phyloP scores from a whole-genome alignment of 108 stramenopile species.

The Pseudonitzschia pungens region DNA sequence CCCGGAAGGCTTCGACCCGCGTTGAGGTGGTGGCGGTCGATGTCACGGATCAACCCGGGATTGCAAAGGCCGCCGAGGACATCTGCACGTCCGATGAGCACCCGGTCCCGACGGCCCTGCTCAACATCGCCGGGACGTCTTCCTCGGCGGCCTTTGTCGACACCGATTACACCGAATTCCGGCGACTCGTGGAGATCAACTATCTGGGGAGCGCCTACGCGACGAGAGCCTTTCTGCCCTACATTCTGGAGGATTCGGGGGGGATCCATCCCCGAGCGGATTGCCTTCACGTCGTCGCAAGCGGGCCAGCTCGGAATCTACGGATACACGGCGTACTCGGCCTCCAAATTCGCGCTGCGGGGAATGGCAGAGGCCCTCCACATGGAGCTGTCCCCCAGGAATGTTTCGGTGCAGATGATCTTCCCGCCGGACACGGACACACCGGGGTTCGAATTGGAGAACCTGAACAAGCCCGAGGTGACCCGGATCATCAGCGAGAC shows the following conservation, averaged over 20 bases:
- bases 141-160: constrained; percentile 54
- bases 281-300: constrained; percentile 73
- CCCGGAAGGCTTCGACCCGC: not conserved
- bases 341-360: constrained; percentile 84
- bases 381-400: constrained; percentile 58
- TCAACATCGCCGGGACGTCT: constrained; percentile 80
- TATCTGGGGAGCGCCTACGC: constrained; percentile 71
- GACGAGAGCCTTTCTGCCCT: constrained; percentile 74
- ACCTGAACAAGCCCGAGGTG: constrained; percentile 68
- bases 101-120: constrained; percentile 36
- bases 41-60: constrained; percentile 51
- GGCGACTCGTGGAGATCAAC: constrained; percentile 46
- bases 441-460: constrained; percentile 90
- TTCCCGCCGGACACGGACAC: constrained; percentile 98
- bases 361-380: constrained; percentile 82
- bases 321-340: constrained; percentile 83
- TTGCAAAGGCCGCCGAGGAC: constrained; percentile 40
- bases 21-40: constrained; percentile 58
- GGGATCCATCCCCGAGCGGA: constrained; percentile 12
- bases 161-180: constrained; percentile 31
- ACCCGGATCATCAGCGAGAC: constrained; percentile 69
- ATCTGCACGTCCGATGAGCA: constrained; percentile 31
- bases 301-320: constrained; percentile 81
- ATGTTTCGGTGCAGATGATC: constrained; percentile 70
- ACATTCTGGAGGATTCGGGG: constrained; percentile 45